Base-by-base conservation (phyloP, 495 filamentous ascomycete genomes). In the Penicillium turbatum region DNA sequence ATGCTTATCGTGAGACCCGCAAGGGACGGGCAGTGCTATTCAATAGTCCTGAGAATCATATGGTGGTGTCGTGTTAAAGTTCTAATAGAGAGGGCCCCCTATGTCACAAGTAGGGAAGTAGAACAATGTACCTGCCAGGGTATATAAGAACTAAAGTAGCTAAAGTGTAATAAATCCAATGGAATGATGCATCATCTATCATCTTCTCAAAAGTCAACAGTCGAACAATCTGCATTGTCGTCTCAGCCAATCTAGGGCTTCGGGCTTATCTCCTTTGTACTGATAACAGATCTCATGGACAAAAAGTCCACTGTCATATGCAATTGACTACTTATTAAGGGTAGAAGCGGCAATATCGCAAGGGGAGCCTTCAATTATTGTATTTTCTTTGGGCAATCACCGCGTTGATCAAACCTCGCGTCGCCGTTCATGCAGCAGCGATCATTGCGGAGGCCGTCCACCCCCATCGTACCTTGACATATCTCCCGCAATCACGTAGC, bases 1-100 rank as follows among this genome's bases (percentile, higher is more conserved):
- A 55, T 48, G 65, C 69, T 73, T 73, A 73, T 73, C 71, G 64
- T 36, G 51, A 50, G 0, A 15, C 15, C 26, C 53, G 63, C 52
- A 66, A 67, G 63, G 61, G 60, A 60, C 57, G 52, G 34, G 29
- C 48, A 43, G 39, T 35, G 15, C 45, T 41, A 50, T 39, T 54
- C 53, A 52, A 59, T 62, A 62, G 62, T 45, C 16, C 26, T 27
- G 43, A 48, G 31, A n/a, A 48, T 43, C 40, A 37, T 8, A 45
- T 46, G 21, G 31, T 13, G 32, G 13, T 32, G 35, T 3, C 31
- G 2, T 4, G 31, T 32, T 32, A 11, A 10, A 32, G 31, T 32
- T 32, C 31, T 10, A 6, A 11, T 11, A 2, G 8, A 10, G 31
- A 32, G 31, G 31, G 12, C n/a, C n/a, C 34, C 11, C 15, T 27